Base-by-base conservation (phyloP, 768 basidiomycete genomes). In the Artomyces pyxidatus region DNA sequence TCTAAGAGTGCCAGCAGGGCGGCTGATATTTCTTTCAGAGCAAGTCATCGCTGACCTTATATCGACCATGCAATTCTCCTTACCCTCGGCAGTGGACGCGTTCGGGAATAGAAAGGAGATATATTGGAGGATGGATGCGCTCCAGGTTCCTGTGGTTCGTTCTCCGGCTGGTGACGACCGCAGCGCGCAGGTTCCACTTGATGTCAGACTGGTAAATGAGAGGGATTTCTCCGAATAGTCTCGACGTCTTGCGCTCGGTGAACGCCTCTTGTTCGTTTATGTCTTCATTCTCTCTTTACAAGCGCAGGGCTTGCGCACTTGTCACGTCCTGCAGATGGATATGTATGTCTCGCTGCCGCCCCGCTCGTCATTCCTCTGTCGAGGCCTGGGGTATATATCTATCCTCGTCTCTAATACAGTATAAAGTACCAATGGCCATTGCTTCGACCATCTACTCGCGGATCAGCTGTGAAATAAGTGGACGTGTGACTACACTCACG, bases 111-210 rank as follows among this genome's bases (percentile, higher is more conserved):
- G 56, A 39, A 70, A 70, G 57, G 62, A 68, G 49, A 57, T 71
- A 22, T 63, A 65, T 41, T 70, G 68, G 70, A 64, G 60, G 53
- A 57, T 63, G 37, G 59, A 65, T 49, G 63, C 59, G 16, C 53
- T 69, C 11, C 67, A 69, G 56, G 61, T 67, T 14, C 68, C 70
- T 21, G 67, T 70, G 1, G 62, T 71, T 26, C 61, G 58, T 38
- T 58, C 64, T 23, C 69, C 69, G 1, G 53, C 59, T 19, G 68
- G 68, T 22, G 68, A 70, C 22, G 47, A 51, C n/a, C 51, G 43
- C 48, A 66, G 65, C 2, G 40, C 66, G 30, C 65, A 64, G 45
- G 59, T 68, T 9, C 70, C 68, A 7, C 45, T 69, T 3, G 56
- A 59, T 29, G 45, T 68, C 25, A 58, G 67, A 49, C 37, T 51